Conservation (phyloP, 192 early-diverging fungal species). For the Coemansia sp. region DNA sequence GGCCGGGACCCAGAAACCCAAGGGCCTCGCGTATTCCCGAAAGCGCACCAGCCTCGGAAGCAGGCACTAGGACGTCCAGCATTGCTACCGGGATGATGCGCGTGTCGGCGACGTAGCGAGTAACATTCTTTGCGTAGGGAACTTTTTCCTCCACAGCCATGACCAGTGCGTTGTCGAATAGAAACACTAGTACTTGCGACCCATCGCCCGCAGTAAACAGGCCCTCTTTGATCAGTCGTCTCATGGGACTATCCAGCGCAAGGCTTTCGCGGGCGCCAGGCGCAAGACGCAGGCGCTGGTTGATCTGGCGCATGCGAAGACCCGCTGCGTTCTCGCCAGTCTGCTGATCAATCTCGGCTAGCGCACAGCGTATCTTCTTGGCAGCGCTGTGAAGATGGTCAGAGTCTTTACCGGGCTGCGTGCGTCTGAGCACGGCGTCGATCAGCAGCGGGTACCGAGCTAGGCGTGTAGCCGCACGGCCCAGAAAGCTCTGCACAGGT, state of each 20-base stretch:
- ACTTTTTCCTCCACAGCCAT: constrained; percentile 45
- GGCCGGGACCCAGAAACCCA: constrained; percentile 17
- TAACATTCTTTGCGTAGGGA: constrained; percentile 36
- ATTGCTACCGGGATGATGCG: constrained; percentile 52
- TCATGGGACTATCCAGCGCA: constrained; percentile 31
- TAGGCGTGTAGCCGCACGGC: constrained; percentile 81
- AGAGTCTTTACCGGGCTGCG: constrained; percentile 67
- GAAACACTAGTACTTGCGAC: constrained; percentile 43
- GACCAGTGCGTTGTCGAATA: constrained; percentile 53
- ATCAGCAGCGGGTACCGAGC: constrained; percentile 86
- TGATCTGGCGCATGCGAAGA: constrained; percentile 45
- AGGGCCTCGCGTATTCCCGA: constrained; percentile 36
- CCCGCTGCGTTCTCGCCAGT: constrained; percentile 42
- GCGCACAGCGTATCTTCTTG: constrained; percentile 31
- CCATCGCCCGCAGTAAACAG: constrained; percentile 26
- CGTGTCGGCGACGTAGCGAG: constrained; percentile 46
- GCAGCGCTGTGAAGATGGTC: constrained; percentile 21
- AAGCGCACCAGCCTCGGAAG: constrained; percentile 24
- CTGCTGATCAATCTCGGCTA: constrained; percentile 40
- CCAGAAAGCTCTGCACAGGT: constrained; percentile 84
- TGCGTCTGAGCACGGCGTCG: constrained; percentile 72
- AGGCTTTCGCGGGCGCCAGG: constrained; percentile 48
- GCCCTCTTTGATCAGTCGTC: constrained; percentile 45
- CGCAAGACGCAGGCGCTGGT: constrained; percentile 39
- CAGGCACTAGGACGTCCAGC: constrained; percentile 38